Evolutionary conservation across 768 basidiomycete genomes (phyloP).

Genomic region (Russula ochroleuca): DNA sequence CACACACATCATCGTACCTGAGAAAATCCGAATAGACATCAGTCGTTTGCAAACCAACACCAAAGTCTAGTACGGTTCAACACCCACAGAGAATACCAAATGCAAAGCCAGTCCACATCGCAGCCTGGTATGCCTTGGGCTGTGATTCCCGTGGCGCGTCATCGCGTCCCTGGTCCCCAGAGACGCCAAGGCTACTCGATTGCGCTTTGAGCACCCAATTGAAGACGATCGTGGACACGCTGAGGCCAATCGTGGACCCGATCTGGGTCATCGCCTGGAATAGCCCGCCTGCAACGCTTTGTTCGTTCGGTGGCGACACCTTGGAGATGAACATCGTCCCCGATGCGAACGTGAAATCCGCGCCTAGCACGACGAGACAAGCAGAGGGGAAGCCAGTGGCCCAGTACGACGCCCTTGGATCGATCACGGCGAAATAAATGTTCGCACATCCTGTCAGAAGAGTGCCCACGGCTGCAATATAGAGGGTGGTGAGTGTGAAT

Average conservation of each 20-base stretch:
- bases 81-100: conserved; percentile 57
- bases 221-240: conserved; percentile 68
- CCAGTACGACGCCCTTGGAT: conserved; percentile 60
- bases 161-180: conserved; percentile 30
- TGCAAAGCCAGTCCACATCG: conserved; percentile 60
- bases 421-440: conserved; percentile 65
- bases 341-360: conserved; percentile 69
- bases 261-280: conserved; percentile 81
- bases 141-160: conserved; percentile 38
- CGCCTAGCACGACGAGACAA: conserved; percentile 62
- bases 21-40: background rate
- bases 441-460: conserved; percentile 52
- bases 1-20: conserved; percentile 20
- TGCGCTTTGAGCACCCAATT: conserved; percentile 44
- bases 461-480: conserved; percentile 47
- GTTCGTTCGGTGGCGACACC: conserved; percentile 60
- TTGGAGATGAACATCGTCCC: conserved; percentile 75
- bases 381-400: conserved; percentile 70
- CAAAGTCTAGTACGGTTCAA: background rate
- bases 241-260: conserved; percentile 65
- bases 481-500: background rate
- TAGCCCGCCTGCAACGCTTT: conserved; percentile 68
- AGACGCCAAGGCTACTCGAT: conserved; percentile 35
- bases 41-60: background rate
- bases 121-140: conserved; percentile 56